Evolutionary conservation across 148 eudicot genomes (phyloP), one percentile per base, ranked within the genome.

Genomic region (Rhododendron simsii): DNA sequence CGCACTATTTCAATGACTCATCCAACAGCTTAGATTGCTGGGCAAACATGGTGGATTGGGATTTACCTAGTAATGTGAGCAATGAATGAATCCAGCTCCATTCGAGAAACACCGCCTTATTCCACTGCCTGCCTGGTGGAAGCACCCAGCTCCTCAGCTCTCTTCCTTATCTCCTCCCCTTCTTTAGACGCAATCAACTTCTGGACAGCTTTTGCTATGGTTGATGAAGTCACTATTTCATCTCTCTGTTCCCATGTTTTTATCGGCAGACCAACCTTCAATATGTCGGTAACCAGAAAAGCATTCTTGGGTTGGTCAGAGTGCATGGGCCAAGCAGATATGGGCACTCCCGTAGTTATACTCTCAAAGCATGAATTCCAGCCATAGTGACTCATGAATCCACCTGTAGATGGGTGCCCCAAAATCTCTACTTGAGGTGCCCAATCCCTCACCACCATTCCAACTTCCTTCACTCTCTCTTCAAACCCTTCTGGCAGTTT

Each of bases 1-100:
- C 3, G 12, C 71, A n/a, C 28, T n/a, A 23, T 63, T 63, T 63
- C 30, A 26, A 63, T n/a, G 28, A n/a, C 13, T n/a, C 1, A 0
- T 63, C 28, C 71, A 1, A 21, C n/a, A 1, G 71, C 6, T 12
- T 63, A 63, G 71, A 7, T 23, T 63, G 69, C 69, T 21, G 11
- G 28, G 69, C 28, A 20, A 63, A 63, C 13, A 0, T 63, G 71
- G 71, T 63, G 71, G 71, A 63, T 59, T 59, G n/a, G n/a, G 9
- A 59, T 63, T n/a, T 63, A 8, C 16, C 84, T 86, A 45, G 77
- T 86, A 51, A 86, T 86, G 28, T 86, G 87, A 53, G 81, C 81
- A 81, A 86, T 37, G 81, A 86, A 86, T 23, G 84, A 81, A 65
- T 86, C 73, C 80, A 86, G 7, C 81, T 81, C 87, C 50, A 81